Evolutionary conservation across 257 asterid genomes (phyloP), one percentile per base, ranked within the genome.

Genomic region (Haberlea rhodopensis): DNA sequence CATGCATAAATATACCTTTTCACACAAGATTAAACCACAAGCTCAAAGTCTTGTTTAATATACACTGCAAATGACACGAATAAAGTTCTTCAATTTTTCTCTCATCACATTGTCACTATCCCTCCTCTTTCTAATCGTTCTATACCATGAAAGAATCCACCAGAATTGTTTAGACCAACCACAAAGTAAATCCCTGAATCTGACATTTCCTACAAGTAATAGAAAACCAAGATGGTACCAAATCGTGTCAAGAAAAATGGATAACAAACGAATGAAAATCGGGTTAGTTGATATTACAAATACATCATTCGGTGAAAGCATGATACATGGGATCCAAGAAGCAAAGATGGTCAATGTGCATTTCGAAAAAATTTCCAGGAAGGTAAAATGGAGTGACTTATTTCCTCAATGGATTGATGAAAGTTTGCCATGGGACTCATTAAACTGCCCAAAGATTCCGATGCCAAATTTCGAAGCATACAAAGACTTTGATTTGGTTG

Each of bases 381-480:
- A 63, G 10, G 58, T 91, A 7, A 64, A 46, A 18, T 88, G 98
- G 96, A 64, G 65, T 0, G 78, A 86, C 32, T 58, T 88, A 20
- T 82, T 82, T 11, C 96, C 91, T 0, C 90, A 79, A 60, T 80
- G 79, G 79, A 73, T 81, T 5, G 62, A 79, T 51, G 89, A 83
- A 67, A 71, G 43, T 2, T 37, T 49, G 53, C 20, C 24, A 40
- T 13, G 37, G 25, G 69, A 69, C 11, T 65, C 85, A 4, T 6
- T 15, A 13, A 76, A 70, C 2, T 91, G 98, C 62, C 98, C 94
- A 0, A 57, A 74, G 28, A 77, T 91, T 32, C 91, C 94, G 1
- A 81, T 88, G 94, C 98, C 98, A 5, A 53, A 16, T 40, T 75
- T 79, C 18, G 77, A 76, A 11, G 83, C 78, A 25, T 82, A 84